Evolutionary conservation across 768 basidiomycete genomes (phyloP).

Genomic region (Trametes gibbosa): DNA sequence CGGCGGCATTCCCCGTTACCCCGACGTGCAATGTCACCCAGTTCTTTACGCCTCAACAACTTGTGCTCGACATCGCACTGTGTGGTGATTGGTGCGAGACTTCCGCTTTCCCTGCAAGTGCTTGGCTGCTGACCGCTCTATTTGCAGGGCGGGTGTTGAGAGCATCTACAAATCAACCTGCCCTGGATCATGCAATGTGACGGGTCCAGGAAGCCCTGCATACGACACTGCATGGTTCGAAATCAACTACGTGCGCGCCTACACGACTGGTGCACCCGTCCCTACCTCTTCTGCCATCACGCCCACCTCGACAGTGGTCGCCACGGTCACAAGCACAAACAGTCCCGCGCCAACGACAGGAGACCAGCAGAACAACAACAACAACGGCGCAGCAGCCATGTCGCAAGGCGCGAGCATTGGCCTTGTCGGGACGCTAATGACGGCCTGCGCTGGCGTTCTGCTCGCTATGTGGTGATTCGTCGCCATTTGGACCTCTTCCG

Average conservation of each 20-base stretch:
- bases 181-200: constrained; percentile 39
- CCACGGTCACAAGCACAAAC: not conserved
- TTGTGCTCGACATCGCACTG: constrained; percentile 54
- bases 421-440: not conserved
- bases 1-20: constrained; percentile 37
- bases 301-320: not conserved
- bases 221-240: constrained; percentile 67
- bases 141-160: constrained; percentile 48
- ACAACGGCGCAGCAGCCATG: not conserved
- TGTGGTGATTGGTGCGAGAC: constrained; percentile 46
- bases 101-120: not conserved
- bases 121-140: not conserved
- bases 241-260: constrained; percentile 62
- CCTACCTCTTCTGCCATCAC: constrained; percentile 10
- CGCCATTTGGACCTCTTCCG: not conserved
- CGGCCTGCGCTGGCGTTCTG: not conserved
- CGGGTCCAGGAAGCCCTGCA: constrained; percentile 50
- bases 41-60: constrained; percentile 45
- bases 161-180: constrained; percentile 37
- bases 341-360: not conserved
- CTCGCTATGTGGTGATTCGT: not conserved
- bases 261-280: constrained; percentile 35
- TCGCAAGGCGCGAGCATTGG: not conserved
- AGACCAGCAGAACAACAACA: not conserved
- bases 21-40: constrained; percentile 40